Conservation (phyloP, 2,329 filamentous ascomycete genomes). For the Graphiopsis chlorocephala region DNA sequence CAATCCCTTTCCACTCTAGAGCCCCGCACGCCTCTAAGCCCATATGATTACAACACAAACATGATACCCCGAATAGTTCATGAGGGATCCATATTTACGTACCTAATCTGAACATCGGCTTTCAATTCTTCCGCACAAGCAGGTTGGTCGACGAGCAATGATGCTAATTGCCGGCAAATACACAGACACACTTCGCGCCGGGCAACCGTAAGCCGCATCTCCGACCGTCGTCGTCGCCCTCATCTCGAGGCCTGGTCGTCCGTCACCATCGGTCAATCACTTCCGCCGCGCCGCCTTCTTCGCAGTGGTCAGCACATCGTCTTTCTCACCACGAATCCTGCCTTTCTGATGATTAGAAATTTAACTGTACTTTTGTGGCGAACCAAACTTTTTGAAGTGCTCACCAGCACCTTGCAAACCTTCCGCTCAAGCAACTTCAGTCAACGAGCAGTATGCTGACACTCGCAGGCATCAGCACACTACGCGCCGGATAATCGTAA, state of each 20-base stretch:
- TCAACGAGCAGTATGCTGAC: neutral
- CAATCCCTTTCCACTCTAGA: neutral
- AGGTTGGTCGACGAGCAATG: neutral
- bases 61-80: neutral
- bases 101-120: neutral
- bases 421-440: neutral
- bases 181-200: neutral
- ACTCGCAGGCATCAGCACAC: neutral
- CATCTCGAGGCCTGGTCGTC: neutral
- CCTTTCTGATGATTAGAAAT: neutral
- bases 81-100: neutral
- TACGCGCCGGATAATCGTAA: neutral
- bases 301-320: neutral
- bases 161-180: neutral
- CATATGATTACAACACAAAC: neutral
- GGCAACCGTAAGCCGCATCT: constrained; percentile 1
- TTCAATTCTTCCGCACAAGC: neutral
- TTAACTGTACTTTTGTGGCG: neutral
- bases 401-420: neutral
- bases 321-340: neutral
- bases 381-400: neutral
- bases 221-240: neutral
- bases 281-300: neutral
- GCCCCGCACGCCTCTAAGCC: neutral
- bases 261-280: neutral